phyloP scores from a whole-genome alignment of 768 basidiomycete species.

The Boletus huronensis region DNA sequence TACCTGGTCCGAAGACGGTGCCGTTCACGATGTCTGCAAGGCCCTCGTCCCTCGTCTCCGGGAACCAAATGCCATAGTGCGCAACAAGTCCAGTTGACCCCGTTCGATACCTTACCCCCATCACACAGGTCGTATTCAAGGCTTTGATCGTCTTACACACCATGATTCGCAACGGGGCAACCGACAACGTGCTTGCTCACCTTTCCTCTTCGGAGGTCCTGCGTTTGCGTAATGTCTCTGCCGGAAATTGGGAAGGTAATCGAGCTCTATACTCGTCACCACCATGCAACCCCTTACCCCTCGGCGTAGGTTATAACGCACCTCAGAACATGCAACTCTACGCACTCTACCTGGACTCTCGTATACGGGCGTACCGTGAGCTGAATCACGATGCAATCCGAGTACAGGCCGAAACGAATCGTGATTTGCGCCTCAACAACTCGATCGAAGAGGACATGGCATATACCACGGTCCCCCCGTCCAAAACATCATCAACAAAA shows the following conservation, averaged over 20 bases:
- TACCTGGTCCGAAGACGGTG: constrained; percentile 95
- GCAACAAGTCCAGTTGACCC: constrained; percentile 26
- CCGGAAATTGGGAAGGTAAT: constrained; percentile 84
- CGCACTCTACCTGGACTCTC: constrained; percentile 81
- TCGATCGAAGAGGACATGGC: constrained; percentile 61
- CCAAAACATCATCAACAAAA: constrained; percentile 32
- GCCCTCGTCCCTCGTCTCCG: constrained; percentile 80
- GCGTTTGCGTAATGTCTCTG: constrained; percentile 74
- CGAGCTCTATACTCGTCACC: background rate
- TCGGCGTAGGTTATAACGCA: constrained; percentile 66
- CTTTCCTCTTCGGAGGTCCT: constrained; percentile 81
- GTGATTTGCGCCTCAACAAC: constrained; percentile 65
- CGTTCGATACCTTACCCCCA: background rate
- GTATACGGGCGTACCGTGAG: constrained; percentile 85
- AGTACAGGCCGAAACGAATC: constrained; percentile 91
- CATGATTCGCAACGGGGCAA: constrained; percentile 95
- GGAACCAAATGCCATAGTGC: constrained; percentile 88
- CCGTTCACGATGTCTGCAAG: constrained; percentile 89
- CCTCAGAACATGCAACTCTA: constrained; percentile 87
- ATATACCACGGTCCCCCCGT: constrained; percentile 26
- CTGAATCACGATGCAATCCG: constrained; percentile 92
- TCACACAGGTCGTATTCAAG: constrained; percentile 88
- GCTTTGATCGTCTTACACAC: constrained; percentile 92
- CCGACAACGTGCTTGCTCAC: constrained; percentile 86
- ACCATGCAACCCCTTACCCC: background rate